Conservation (phyloP, 768 basidiomycete species). For the Russula brevipes region DNA sequence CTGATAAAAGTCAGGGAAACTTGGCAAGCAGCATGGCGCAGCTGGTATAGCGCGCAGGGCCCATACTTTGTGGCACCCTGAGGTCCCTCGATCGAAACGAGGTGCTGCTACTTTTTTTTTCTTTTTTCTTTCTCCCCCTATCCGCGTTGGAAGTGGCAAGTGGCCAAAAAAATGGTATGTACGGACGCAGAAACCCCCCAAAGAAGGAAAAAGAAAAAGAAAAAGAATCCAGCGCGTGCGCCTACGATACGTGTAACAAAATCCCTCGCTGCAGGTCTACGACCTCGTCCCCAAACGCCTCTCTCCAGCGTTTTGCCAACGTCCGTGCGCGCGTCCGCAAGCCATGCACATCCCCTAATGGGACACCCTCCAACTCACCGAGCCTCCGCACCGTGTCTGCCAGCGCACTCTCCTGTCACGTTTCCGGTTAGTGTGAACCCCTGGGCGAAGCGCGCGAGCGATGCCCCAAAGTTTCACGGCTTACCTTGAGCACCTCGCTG, state of each 20-base stretch:
- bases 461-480: background rate
- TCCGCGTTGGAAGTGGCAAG: no score
- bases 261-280: conserved; percentile 4
- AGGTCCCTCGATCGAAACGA: conserved; percentile 34
- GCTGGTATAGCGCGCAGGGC: conserved; percentile 27
- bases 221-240: background rate
- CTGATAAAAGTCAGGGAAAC: no score
- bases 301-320: conserved; percentile 7
- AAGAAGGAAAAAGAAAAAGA: background rate
- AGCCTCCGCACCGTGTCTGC: conserved; percentile 18
- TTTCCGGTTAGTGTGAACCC: background rate
- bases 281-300: conserved; percentile 14
- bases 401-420: conserved; percentile 12
- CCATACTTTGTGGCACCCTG: conserved; percentile 31
- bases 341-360: conserved; percentile 1
- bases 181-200: no score
- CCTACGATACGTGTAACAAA: conserved; percentile 2
- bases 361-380: conserved; percentile 8
- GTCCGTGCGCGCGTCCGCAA: conserved; percentile 18
- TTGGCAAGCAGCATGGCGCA: conserved; percentile 31
- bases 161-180: background rate
- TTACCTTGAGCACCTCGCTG: conserved; percentile 12
- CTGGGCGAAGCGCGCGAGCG: background rate
- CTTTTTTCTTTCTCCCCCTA: no score
- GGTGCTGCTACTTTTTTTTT: conserved; percentile 29